Conservation (phyloP, 805 yeast genomes). For the Priceomyces medius region DNA sequence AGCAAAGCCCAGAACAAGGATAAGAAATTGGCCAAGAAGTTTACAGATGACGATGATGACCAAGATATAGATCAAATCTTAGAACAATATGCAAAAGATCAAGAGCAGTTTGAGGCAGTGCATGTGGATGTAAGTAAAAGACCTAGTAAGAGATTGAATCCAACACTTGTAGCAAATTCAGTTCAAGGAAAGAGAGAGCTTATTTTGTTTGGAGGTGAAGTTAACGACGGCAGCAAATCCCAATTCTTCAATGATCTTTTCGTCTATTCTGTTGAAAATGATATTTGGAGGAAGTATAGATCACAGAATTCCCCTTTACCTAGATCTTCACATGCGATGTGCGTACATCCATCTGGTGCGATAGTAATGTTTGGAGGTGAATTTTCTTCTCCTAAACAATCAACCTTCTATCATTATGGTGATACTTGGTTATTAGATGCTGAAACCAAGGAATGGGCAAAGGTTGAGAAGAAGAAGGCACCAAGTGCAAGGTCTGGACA, state of each 20-base stretch:
- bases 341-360: slow-evolving; percentile 88
- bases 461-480: slow-evolving; percentile 64
- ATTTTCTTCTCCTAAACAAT: slow-evolving; percentile 93
- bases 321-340: slow-evolving; percentile 90
- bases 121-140: slow-evolving; percentile 53
- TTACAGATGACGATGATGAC: slow-evolving; percentile 80
- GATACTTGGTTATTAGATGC: slow-evolving; percentile 95
- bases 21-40: slow-evolving; percentile 72
- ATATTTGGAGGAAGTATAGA: slow-evolving; percentile 73
- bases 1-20: slow-evolving; percentile 71
- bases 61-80: slow-evolving; percentile 82
- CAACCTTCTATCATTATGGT: slow-evolving; percentile 92
- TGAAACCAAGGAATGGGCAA: slow-evolving; percentile 83
- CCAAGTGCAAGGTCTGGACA: slow-evolving; percentile 93
- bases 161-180: slow-evolving; percentile 74
- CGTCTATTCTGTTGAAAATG: slow-evolving; percentile 71
- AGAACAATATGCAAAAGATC: slow-evolving; percentile 75
- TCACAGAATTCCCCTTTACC: slow-evolving; percentile 91
- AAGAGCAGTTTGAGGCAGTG: slow-evolving; percentile 73
- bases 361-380: slow-evolving; percentile 93
- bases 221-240: slow-evolving; percentile 49
- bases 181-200: slow-evolving; percentile 74
- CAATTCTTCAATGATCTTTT: slow-evolving; percentile 80
- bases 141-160: slow-evolving; percentile 72
- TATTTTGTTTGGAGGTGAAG: slow-evolving; percentile 88